Evolutionary conservation across 331 rosid species (phyloP), one percentile per base, ranked within the genome.

Genomic region (Quercus phellos): DNA sequence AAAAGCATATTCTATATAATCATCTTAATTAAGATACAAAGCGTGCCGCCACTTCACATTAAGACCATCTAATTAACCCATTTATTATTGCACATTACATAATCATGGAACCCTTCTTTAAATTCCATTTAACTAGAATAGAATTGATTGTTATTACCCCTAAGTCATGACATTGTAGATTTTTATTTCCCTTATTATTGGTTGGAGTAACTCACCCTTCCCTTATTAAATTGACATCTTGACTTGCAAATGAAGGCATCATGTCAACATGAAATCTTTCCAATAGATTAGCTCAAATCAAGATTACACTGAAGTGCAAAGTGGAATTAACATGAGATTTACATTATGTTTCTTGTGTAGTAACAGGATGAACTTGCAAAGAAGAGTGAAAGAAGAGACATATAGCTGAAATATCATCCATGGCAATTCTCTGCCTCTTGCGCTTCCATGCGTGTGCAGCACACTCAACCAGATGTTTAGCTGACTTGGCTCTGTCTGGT

Each of bases 351-450:
- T 87, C 78, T 17, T 76, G 73, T 17, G 81, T 74, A 82, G 75
- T 63, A 38, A 77, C 29, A 35, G 84, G 82, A 61, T 77, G 85
- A 70, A 77, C 78, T 54, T 79, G 85, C 17, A 74, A 76, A 34
- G 86, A 76, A 74, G 91, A 59, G 73, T 89, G 96, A 60, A 95
- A 86, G 85, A 95, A 95, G 87, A 95, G 97, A 82, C 98, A 93
- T 66, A 95, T 89, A 5, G 97, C 98, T 26, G 99, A 95, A 74
- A 95, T 93, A 75, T 95, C 99, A 83, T 93, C 99, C 80, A 76
- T 81, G 13, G 99, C 98, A 73, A 91, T 87, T 59, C 90, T 92
- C 64, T 81, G 72, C 82, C 99, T 89, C 89, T 91, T 95, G 56
- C 90, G 92, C 83, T 89, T 91, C 99, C 99, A 95, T 21, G 93